phyloP scores from a whole-genome alignment of 2,329 filamentous ascomycete species.

The Colletotrichum magnum region DNA sequence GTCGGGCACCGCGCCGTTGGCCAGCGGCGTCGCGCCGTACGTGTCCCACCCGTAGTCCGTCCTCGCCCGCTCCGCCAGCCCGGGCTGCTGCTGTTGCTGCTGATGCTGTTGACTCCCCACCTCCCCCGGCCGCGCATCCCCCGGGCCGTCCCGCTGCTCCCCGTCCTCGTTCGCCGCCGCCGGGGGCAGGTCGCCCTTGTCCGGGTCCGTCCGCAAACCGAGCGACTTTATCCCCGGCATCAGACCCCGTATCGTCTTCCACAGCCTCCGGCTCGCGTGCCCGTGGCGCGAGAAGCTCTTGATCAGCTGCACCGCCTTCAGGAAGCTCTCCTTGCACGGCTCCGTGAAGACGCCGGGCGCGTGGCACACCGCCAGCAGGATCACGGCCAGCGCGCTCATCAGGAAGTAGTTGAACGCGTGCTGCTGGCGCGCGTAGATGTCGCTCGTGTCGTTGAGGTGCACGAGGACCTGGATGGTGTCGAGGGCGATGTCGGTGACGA shows the following conservation, averaged over 20 bases:
- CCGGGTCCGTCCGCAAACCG: constrained; percentile 42
- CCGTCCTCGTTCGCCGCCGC: constrained; percentile 27
- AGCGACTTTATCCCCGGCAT: constrained; percentile 50
- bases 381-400: constrained; percentile 53
- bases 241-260: constrained; percentile 53
- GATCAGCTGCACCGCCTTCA: constrained; percentile 50
- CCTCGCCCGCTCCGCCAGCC: not conserved
- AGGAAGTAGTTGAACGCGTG: constrained; percentile 59
- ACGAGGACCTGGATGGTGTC: constrained; percentile 52
- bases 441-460: constrained; percentile 52
- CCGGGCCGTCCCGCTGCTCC: constrained; percentile 31
- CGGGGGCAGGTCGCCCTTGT: constrained; percentile 18
- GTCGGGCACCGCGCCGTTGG: constrained; percentile 46
- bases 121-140: constrained; percentile 20
- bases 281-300: constrained; percentile 50
- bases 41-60: constrained; percentile 18
- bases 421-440: constrained; percentile 55
- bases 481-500: constrained; percentile 55
- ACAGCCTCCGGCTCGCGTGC: constrained; percentile 50
- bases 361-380: constrained; percentile 61
- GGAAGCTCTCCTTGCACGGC: constrained; percentile 50
- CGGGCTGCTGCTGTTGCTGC: not conserved
- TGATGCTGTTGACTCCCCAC: too few species aligned
- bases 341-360: constrained; percentile 58
- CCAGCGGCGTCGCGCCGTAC: constrained; percentile 10